Evolutionary conservation across 352 stramenopile genomes (phyloP).

Genomic region (Thalassiosira exigua): DNA sequence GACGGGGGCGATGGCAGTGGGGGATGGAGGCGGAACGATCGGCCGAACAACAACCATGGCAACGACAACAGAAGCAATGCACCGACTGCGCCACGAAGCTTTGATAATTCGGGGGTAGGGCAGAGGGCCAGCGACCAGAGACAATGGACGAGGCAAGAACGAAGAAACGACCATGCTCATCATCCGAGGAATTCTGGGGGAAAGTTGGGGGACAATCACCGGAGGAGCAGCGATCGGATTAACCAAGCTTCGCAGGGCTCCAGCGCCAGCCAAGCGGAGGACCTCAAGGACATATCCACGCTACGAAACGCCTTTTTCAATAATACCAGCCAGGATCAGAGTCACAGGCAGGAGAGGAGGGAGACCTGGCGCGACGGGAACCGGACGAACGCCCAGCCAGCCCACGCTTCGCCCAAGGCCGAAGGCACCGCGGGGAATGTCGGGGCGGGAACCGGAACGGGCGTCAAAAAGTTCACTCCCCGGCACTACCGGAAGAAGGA

Average conservation of each 20-base stretch:
- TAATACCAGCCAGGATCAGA: not conserved
- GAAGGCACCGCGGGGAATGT: not conserved
- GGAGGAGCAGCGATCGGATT: not conserved
- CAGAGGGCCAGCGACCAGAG: no score
- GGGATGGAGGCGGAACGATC: not conserved
- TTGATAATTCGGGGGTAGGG: not conserved
- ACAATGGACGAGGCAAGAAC: no score
- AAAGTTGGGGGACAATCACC: no score
- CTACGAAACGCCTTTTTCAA: conserved; percentile 32
- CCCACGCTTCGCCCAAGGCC: not conserved
- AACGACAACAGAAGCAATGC: no score
- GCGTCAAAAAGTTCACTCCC: not conserved
- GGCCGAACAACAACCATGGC: no score
- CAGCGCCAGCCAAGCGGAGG: conserved; percentile 14
- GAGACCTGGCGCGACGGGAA: no score
- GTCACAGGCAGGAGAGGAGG: not conserved
- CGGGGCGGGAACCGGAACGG: not conserved
- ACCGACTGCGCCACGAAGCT: not conserved
- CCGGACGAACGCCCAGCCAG: no score
- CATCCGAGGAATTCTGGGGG: not conserved
- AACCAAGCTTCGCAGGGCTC: no score
- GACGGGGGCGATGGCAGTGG: not conserved
- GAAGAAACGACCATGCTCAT: no score
- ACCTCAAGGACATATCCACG: conserved; percentile 35
- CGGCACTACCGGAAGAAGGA: conserved; percentile 16